Percentiles rank a stretch among this genome's conserved stretches.
Evolutionary conservation across 257 asterid species (phyloP).

Genomic region (Petrea volubilis): DNA sequence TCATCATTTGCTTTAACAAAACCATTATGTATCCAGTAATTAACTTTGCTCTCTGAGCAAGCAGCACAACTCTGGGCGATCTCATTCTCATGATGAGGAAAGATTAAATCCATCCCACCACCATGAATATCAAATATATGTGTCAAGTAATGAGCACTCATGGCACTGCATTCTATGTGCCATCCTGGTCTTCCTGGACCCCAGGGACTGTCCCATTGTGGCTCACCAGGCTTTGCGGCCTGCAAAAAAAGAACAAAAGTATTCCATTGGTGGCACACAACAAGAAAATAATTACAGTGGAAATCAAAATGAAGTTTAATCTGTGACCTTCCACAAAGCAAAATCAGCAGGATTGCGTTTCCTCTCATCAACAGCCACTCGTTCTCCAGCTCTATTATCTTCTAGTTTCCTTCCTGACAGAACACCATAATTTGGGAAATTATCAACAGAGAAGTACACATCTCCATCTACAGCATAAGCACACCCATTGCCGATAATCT

Average conservation of each 20-base stretch:
- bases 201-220: slow-evolving; percentile 94
- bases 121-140: slow-evolving; percentile 87
- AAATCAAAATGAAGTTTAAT: background rate
- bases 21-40: slow-evolving; percentile 87
- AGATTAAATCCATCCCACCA: slow-evolving; percentile 91
- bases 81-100: slow-evolving; percentile 94
- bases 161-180: slow-evolving; percentile 97
- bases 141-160: slow-evolving; percentile 85
- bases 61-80: slow-evolving; percentile 93
- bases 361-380: slow-evolving; percentile 72
- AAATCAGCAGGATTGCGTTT: slow-evolving; percentile 83
- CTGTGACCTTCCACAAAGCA: slow-evolving; percentile 86
- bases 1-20: slow-evolving; percentile 75
- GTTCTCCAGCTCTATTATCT: slow-evolving; percentile 72
- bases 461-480: slow-evolving; percentile 74
- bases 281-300: background rate
- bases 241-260: slow-evolving; percentile 24
- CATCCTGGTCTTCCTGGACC: slow-evolving; percentile 98
- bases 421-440: slow-evolving; percentile 64
- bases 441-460: slow-evolving; percentile 75
- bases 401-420: slow-evolving; percentile 75
- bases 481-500: slow-evolving; percentile 65
- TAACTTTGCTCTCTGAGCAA: slow-evolving; percentile 74
- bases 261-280: background rate
- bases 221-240: slow-evolving; percentile 95